Evolutionary conservation across 345 rosid genomes (phyloP).

Genomic region (Citrus cavaleriei): DNA sequence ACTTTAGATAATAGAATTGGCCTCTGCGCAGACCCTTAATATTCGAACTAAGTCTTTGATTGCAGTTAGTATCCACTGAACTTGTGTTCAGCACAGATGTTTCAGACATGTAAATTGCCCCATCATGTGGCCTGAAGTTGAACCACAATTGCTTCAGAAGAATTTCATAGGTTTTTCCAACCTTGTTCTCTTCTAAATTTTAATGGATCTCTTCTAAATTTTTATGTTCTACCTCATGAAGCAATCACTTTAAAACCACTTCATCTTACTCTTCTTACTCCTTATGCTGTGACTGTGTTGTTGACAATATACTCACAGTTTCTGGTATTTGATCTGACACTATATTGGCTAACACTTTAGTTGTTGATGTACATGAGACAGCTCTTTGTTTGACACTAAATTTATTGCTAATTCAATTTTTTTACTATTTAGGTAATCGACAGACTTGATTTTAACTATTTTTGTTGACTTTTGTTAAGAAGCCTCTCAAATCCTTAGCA

Average conservation of each 20-base stretch:
- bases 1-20: not conserved
- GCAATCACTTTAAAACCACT: not conserved
- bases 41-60: not conserved
- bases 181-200: not conserved
- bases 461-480: not conserved
- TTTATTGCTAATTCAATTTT: not conserved
- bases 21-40: not conserved
- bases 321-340: too few species aligned
- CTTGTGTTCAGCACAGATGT: not conserved
- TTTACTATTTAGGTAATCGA: not conserved
- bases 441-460: not conserved
- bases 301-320: too few species aligned
- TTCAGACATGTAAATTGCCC: not conserved
- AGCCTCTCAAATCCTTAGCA: not conserved
- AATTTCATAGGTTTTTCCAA: not conserved
- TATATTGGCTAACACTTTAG: not conserved
- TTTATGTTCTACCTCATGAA: not conserved
- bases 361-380: not conserved
- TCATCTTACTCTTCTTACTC: not conserved
- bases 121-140: not conserved
- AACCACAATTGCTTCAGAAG: not conserved
- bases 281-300: not conserved
- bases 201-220: not conserved
- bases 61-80: not conserved
- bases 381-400: not conserved